Conservation (phyloP, 2,329 filamentous ascomycete genomes). For the Aureobasidium sp. region DNA sequence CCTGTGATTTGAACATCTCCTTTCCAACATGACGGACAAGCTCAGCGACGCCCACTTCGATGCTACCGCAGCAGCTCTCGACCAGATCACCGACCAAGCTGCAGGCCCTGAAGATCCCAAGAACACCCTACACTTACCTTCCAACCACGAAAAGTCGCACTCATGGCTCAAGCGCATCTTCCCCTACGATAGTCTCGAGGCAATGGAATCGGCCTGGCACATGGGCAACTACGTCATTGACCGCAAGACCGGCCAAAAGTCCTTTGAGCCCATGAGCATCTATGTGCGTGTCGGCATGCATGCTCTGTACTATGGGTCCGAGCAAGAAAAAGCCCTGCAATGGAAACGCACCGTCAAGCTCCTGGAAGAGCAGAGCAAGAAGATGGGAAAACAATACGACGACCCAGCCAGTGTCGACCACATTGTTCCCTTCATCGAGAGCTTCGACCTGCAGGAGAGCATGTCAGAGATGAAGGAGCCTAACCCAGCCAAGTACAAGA, state of each 20-base stretch:
- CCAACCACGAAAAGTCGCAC: constrained; percentile 15
- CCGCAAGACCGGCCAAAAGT: constrained; percentile 30
- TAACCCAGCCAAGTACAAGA: constrained; percentile 30
- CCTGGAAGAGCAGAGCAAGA: constrained; percentile 29
- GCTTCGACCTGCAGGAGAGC: constrained; percentile 26
- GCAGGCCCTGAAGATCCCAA: constrained; percentile 19
- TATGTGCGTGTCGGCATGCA: constrained; percentile 37
- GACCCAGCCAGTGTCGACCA: constrained; percentile 27
- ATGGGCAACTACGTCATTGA: constrained; percentile 37
- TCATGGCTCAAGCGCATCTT: constrained; percentile 14
- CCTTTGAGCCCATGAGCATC: constrained; percentile 34
- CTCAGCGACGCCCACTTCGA: constrained; percentile 18
- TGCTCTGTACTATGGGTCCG: constrained; percentile 33
- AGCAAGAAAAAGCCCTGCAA: constrained; percentile 30
- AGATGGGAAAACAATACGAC: constrained; percentile 35
- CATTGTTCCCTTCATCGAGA: constrained; percentile 33
- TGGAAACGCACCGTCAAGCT: constrained; percentile 26
- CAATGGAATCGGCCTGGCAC: constrained; percentile 29
- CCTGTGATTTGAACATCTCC: not conserved
- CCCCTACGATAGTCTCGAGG: constrained; percentile 20
- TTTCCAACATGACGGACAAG: constrained; percentile 5
- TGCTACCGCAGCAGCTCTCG: constrained; percentile 18
- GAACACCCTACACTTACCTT: constrained; percentile 19
- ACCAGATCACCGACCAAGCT: constrained; percentile 19
- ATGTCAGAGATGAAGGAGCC: constrained; percentile 29